These are phyloP conservation scores for Plantago ovata DNA, from an alignment of 257 asterid species.

Conservation along the genomic window DNA sequence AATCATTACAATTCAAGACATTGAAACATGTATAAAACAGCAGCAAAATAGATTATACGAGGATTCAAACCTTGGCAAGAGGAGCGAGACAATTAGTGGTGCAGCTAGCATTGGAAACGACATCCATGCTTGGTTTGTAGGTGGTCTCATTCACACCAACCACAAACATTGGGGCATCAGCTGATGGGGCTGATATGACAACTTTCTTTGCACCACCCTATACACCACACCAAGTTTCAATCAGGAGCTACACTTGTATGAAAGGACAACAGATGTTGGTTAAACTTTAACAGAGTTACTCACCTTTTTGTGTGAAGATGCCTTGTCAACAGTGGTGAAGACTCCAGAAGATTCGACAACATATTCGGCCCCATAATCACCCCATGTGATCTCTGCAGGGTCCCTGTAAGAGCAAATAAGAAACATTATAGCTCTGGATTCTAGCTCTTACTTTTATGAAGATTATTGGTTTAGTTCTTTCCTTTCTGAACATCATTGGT, in stretches of 20 bases:
- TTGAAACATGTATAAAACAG: neutral
- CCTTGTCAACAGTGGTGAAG: constrained; percentile 82
- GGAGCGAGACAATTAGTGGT: constrained; percentile 99
- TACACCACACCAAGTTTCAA: constrained; percentile 27
- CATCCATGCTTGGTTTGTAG: constrained; percentile 88
- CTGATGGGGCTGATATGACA: constrained; percentile 97
- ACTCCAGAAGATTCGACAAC: constrained; percentile 95
- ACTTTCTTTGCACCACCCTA: constrained; percentile 99
- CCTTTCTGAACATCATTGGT: constrained; percentile 1
- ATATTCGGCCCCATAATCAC: constrained; percentile 84
- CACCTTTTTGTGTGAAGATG: constrained; percentile 85
- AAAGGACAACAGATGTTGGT: constrained; percentile 11
- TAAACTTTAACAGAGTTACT: constrained; percentile 12
- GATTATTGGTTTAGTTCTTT: constrained; percentile 6
- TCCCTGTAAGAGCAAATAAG: constrained; percentile 43
- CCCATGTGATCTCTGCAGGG: constrained; percentile 97
- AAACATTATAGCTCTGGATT: neutral
- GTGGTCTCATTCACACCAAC: constrained; percentile 91
- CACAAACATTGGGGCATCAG: constrained; percentile 99
- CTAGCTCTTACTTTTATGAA: too few species aligned
- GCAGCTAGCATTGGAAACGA: constrained; percentile 98
- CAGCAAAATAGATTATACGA: neutral
- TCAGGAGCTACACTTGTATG: constrained; percentile 16
- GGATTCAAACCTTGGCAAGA: constrained; percentile 75
- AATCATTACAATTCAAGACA: constrained; percentile 1